Base-by-base conservation (phyloP, 2,329 filamentous ascomycete genomes). In the Cercospora zeina region DNA sequence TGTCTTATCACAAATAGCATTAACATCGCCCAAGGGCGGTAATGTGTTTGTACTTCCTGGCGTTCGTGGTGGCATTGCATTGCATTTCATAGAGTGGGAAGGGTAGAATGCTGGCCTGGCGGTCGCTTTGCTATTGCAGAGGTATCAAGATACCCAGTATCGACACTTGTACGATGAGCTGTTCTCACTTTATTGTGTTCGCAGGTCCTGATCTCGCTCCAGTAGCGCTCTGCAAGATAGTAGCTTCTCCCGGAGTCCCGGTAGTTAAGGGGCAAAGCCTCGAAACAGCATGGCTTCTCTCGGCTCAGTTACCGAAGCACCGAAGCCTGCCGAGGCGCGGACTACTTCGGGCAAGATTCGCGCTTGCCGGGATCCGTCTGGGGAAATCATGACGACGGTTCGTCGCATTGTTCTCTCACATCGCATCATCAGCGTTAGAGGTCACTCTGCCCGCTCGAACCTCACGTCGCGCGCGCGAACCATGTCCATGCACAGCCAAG, bases 1-100 rank as follows among this genome's bases (percentile, higher is more conserved):
- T 97, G 93, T 74, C 78, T 99, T 69, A 79, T 85, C 47, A 91
- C 92, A 73, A 97, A 97, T 74, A 87, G 89, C 13, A 89, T 96
- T 70, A 92, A 95, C 70, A 82, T 73, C 31, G 67, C 67, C 47
- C 65, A 68, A 58, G 64, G 59, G 53, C 62, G 59, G 33, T 67
- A 62, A 30, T 36, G 24, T 42, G 51, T 19, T n/a, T 37, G 36
- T 39, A 30, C 34, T 6, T 6, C 7, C 10, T 13, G 39, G 34
- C 37, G 42, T 56, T 62, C 37, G 56, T 31, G 19, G 51, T 49
- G 67, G 53, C 62, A 61, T 59, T 64, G 45, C 31, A 19, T 19
- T 45, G 55, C 24, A 21, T 58, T 34, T 31, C 30, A 47, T 34
- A 39, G 55, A 16, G 39, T 58, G 11, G 9, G 27, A 33, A 9